Base-by-base conservation (phyloP, 2,329 filamentous ascomycete species). In the Colletotrichum eleusines region DNA sequence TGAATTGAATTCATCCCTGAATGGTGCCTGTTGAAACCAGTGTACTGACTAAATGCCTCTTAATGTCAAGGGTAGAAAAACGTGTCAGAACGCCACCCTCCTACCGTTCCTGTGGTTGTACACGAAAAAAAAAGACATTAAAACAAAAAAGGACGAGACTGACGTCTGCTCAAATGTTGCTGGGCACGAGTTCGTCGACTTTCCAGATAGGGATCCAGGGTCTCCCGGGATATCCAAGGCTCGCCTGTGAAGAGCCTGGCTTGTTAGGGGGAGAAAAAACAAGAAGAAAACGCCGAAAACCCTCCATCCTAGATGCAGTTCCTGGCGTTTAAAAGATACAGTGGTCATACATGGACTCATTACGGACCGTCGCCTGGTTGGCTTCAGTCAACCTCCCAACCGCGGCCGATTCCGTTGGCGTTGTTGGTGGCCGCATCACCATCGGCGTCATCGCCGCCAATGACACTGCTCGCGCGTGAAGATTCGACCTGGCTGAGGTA, bases 401-500 rank as follows among this genome's bases (percentile, higher is more conserved):
- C 63, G 40, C 67, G 74, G 28, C 66, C 73, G 26, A 63, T 65
- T 20, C 61, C 42, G 48, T 66, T 66, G 54, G 61, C 26, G 16
- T 68, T 57, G 28, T 73, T 67, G 44, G 74, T 63, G 48, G 71
- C 69, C 63, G 48, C 51, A 65, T 76, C 66, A 40, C 72, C 48
- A 55, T 71, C 60, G 48, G 66, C 20, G 58, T 73, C 63, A 44
- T 73, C 51, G 63, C 23, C 58, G 33, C 67, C 57, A 26, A 63
- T 55, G 50, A 63, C 58, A 50, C 66, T 70, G 20, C 63, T 58
- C 54, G 55, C 66, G 31, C 69, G 77, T 65, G 80, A 77, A 60
- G 80, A 81, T 55, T 79, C 77, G 16, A 77, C 80, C 64, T 79
- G 81, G 70, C 78, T 80, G 57, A 81, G 63, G 62, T 78, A 79